Conservation (phyloP, 2,329 filamentous ascomycete species). For the Xylariaceae sp. region DNA sequence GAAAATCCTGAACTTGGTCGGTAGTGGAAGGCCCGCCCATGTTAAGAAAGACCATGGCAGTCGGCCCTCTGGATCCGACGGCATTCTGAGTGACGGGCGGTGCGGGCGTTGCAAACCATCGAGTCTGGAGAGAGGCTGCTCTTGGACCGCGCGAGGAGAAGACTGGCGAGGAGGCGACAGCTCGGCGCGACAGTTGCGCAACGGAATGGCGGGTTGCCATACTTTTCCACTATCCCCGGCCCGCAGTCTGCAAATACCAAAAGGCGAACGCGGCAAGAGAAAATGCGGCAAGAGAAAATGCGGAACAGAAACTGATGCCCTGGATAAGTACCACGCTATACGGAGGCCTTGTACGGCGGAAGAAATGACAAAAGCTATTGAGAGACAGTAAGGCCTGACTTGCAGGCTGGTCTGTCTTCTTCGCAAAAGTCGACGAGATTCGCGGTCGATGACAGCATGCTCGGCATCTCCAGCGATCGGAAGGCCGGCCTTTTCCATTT, state of each 20-base stretch:
- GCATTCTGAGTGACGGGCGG: constrained; percentile 79
- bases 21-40: constrained; percentile 94
- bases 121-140: constrained; percentile 34
- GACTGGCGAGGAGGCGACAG: constrained; percentile 18
- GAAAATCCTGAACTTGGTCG: constrained; percentile 82
- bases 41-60: constrained; percentile 98
- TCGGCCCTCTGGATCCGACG: constrained; percentile 70
- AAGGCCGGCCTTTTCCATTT: too few species aligned
- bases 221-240: constrained; percentile 2
- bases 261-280: background rate
- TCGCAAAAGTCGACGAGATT: constrained; percentile 4
- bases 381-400: too few species aligned
- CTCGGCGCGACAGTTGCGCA: constrained; percentile 33
- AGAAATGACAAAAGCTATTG: too few species aligned
- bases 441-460: constrained; percentile 14
- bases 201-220: constrained; percentile 41
- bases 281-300: background rate
- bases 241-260: too few species aligned
- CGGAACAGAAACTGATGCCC: background rate
- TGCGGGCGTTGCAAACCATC: constrained; percentile 56
- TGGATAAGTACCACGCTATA: background rate
- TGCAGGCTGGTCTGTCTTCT: background rate
- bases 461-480: background rate
- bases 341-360: too few species aligned
- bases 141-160: constrained; percentile 20